Evolutionary conservation across 2,329 filamentous ascomycete species (phyloP), one percentile per base, ranked within the genome.

Genomic region (Cadophora luteo-olivacea): DNA sequence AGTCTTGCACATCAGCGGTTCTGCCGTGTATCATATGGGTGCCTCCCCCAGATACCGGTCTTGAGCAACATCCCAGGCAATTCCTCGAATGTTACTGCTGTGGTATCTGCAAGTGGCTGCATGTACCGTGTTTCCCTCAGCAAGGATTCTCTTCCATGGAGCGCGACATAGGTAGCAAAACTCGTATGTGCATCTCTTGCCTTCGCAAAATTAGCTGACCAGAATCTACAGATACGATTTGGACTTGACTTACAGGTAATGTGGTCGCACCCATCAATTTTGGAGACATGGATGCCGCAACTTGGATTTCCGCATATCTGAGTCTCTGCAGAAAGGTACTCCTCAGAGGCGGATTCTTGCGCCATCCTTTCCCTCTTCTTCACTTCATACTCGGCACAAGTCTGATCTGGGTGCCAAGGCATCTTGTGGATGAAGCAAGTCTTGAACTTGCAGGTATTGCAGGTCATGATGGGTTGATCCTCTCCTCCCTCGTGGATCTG

Each of bases 401-500:
- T 80, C 29, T 67, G 58, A 11, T 32, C 68, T 16, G 25, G 12
- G 36, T 69, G 66, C 64, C 66, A 70, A 33, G 61, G 65, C 41
- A 60, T 75, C 11, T 76, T 77, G 69, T 84, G 83, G 0, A 75
- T 76, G 66, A 81, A 82, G 72, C 84, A 85, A 1, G 80, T 82
- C 12, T 79, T 79, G 33, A 79, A 78, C 4, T 67, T 66, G 67
- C 84, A 84, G 52, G 75, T 70, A 54, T 77, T 72, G 73, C 84
- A 84, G 19, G 77, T 79, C 49, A 83, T 80, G 22, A 82, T 83
- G 0, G 83, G 81, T 3, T 80, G 78, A 1, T 73, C 73, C 0
- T 72, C 66, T 19, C 82, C 82, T 3, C 75, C 79, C 1, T 80
- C 78, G 58, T 88, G 86, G 2, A 86, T 79, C 70, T 88, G 86